Conservation (phyloP, 2,329 filamentous ascomycete genomes). For the Magnaporthiopsis incrustans region DNA sequence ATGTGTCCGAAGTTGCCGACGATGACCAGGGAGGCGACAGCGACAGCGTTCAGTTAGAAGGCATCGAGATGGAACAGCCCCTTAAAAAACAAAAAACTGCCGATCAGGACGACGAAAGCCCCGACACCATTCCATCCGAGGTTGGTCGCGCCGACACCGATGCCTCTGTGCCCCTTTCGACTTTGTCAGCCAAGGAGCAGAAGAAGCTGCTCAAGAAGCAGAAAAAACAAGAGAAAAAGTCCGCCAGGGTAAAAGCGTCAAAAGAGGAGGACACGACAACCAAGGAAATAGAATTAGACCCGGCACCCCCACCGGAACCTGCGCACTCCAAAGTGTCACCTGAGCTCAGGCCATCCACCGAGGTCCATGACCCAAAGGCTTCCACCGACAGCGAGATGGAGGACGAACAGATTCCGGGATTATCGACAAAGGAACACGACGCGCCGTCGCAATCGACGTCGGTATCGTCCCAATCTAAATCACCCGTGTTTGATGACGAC, state of each 20-base stretch:
- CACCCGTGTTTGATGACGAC: slow-evolving; percentile 53
- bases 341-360: slow-evolving; percentile 10
- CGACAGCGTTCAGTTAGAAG: slow-evolving; percentile 30
- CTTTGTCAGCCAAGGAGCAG: slow-evolving; percentile 37
- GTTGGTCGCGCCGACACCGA: not conserved
- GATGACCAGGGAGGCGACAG: slow-evolving; percentile 35
- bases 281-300: slow-evolving; percentile 16
- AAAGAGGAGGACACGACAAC: slow-evolving; percentile 5
- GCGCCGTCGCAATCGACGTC: slow-evolving; percentile 26
- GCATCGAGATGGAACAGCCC: slow-evolving; percentile 52
- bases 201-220: slow-evolving; percentile 36
- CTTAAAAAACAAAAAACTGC: slow-evolving; percentile 51
- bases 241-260: slow-evolving; percentile 2
- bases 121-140: slow-evolving; percentile 11
- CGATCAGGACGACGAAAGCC: slow-evolving; percentile 18
- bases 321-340: slow-evolving; percentile 9
- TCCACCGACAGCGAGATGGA: slow-evolving; percentile 25
- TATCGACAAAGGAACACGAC: slow-evolving; percentile 38
- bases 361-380: slow-evolving; percentile 40
- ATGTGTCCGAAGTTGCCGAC: slow-evolving; percentile 31
- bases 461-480: slow-evolving; percentile 42
- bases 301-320: not conserved
- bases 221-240: slow-evolving; percentile 29
- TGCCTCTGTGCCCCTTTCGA: slow-evolving; percentile 5
- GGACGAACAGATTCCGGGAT: slow-evolving; percentile 37